phyloP scores from a whole-genome alignment of 2,329 filamentous ascomycete species.

The Niveomyces coronatus region DNA sequence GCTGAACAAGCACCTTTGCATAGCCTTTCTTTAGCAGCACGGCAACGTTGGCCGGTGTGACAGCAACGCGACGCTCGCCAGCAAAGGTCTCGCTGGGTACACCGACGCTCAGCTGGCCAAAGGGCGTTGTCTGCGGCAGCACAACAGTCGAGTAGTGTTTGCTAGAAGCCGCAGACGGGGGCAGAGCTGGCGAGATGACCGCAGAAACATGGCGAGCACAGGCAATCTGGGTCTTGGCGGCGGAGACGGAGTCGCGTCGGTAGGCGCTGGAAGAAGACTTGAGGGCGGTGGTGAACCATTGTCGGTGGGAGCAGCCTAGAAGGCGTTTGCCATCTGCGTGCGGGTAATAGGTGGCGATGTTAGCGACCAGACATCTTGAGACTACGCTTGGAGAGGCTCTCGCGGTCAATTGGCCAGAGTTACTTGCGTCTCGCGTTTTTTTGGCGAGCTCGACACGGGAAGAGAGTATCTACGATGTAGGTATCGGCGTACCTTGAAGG shows the following conservation, averaged over 20 bases:
- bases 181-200: slow-evolving; percentile 16
- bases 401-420: no score
- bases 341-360: no score
- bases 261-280: slow-evolving; percentile 19
- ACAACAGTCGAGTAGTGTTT: slow-evolving; percentile 29
- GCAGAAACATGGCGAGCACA: slow-evolving; percentile 31
- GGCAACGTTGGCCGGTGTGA: slow-evolving; percentile 75
- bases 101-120: slow-evolving; percentile 63
- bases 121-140: slow-evolving; percentile 46
- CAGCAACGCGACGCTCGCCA: slow-evolving; percentile 71
- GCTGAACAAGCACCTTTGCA: slow-evolving; percentile 64
- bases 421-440: no score
- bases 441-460: background rate
- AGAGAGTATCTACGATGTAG: background rate
- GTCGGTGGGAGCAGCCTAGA: slow-evolving; percentile 17
- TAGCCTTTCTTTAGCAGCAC: slow-evolving; percentile 81
- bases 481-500: slow-evolving; percentile 15
- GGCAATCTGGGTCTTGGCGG: slow-evolving; percentile 23
- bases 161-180: slow-evolving; percentile 13
- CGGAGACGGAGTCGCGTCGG: slow-evolving; percentile 18
- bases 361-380: background rate
- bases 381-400: no score
- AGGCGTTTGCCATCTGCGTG: slow-evolving; percentile 12
- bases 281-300: slow-evolving; percentile 31
- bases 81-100: slow-evolving; percentile 70